These are phyloP conservation scores for Pythium apleroticum DNA, from an alignment of 352 stramenopile genomes.

Conservation along the genomic window DNA sequence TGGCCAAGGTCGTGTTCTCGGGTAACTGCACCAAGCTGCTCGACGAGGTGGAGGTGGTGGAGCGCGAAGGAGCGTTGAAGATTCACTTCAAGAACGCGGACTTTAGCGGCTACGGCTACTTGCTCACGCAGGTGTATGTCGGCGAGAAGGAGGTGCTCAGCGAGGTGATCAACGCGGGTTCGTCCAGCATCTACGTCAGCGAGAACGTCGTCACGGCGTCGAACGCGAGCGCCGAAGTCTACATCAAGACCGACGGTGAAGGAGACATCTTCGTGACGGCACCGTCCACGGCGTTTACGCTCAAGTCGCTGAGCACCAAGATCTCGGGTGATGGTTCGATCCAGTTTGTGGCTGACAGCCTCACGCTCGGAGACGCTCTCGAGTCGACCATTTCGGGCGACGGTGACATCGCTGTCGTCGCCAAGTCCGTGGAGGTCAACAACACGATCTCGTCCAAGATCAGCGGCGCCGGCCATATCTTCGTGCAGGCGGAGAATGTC, in stretches of 20 bases:
- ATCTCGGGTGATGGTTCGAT: constrained; percentile 22
- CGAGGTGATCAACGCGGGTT: constrained; percentile 40
- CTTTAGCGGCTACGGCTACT: constrained; percentile 38
- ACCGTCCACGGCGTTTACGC: constrained; percentile 34
- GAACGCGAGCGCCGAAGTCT: neutral
- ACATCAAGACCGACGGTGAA: constrained; percentile 9
- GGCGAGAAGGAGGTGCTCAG: constrained; percentile 34
- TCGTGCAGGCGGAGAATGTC: constrained; percentile 29
- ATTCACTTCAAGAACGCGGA: constrained; percentile 54
- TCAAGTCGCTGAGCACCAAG: constrained; percentile 39
- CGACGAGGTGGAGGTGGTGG: constrained; percentile 40
- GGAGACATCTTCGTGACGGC: constrained; percentile 19
- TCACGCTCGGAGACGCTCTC: constrained; percentile 14
- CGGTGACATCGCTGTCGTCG: constrained; percentile 17
- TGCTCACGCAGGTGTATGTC: constrained; percentile 55
- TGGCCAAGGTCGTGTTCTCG: constrained; percentile 53
- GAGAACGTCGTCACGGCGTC: constrained; percentile 13
- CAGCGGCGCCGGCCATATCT: constrained; percentile 18
- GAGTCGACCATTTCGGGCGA: constrained; percentile 21
- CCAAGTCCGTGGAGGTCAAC: constrained; percentile 15
- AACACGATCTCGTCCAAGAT: constrained; percentile 22
- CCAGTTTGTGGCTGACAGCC: constrained; percentile 37
- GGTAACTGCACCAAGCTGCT: constrained; percentile 56
- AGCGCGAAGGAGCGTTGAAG: constrained; percentile 44
- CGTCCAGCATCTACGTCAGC: constrained; percentile 44